A percentile compares a stretch with the other conserved stretches of the same genome.
These are phyloP conservation scores for Neopestalotiopsis sp. DNA, from an alignment of 2,329 filamentous ascomycete species.

Conservation along the genomic window DNA sequence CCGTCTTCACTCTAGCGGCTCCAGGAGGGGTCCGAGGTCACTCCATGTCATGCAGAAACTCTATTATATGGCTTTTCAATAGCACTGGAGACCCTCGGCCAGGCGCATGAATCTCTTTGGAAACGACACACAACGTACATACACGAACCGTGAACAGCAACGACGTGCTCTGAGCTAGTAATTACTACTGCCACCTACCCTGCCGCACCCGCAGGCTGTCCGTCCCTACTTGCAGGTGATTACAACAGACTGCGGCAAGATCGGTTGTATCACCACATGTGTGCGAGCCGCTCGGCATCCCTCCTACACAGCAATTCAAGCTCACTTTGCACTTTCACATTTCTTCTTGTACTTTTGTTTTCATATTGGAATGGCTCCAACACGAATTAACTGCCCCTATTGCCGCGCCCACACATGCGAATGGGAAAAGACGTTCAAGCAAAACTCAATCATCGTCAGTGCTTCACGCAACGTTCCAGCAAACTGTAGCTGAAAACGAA, in stretches of 20 bases:
- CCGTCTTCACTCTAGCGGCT: constrained; percentile 1
- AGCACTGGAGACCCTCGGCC: neutral
- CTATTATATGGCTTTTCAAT: neutral
- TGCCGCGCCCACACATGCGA: neutral
- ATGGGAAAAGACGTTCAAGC: neutral
- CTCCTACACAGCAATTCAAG: neutral
- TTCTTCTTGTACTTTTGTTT: neutral
- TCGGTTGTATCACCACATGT: constrained; percentile 13
- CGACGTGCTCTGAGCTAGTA: neutral
- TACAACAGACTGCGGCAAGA: constrained; percentile 8
- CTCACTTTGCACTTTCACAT: neutral
- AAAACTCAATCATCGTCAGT: neutral
- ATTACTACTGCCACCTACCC: neutral
- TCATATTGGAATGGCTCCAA: neutral
- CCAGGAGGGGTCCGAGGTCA: neutral
- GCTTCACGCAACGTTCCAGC: neutral
- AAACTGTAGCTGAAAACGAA: neutral
- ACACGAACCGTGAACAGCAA: neutral
- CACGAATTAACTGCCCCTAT: neutral
- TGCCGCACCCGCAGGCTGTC: neutral
- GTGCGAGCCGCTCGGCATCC: constrained; percentile 2
- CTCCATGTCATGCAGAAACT: constrained; percentile 1
- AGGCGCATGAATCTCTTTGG: neutral
- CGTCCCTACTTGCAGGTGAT: neutral
- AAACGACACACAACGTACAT: neutral